Evolutionary conservation across 345 rosid species (phyloP), one percentile per base, ranked within the genome.

Genomic region (Theobroma cacao): DNA sequence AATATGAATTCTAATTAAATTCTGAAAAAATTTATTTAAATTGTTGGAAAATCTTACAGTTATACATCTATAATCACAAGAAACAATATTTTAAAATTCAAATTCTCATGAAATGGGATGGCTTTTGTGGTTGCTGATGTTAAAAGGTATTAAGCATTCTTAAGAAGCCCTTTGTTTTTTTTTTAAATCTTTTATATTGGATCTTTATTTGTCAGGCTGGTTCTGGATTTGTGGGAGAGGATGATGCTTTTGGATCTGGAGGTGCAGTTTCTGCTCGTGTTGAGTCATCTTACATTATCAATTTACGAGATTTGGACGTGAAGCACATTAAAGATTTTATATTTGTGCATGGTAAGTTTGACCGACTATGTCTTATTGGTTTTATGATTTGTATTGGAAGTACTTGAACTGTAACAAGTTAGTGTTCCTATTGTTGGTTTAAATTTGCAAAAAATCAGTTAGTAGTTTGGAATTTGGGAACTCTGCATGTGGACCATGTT

Each of bases 291-390:
- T 92, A 90, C 81, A 86, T 90, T n/a, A 87, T 96, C 81, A 91
- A 86, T 81, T 87, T 96, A 79, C 91, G 95, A 75, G 99, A 94
- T 81, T 83, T 94, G 85, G 94, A 86, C 77, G 86, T 94, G 92
- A 94, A 90, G 89, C 98, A 96, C 73, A 85, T 94, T 60, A 96
- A 94, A 87, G 98, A 96, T 84, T 94, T 96, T 78, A 86, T 96
- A 83, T 96, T 96, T 86, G 86, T 94, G 34, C 93, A 94, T 76
- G 99, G 99, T 96, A 82, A 76, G 94, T 78, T 76, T 71, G 64
- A 56, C 55, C 72, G 58, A 24, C 59, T 71, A 26, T 18, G 30
- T 71, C 50, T 72, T 30, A 24, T 74, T 74, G 48, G 45, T 58
- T 75, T 2, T 31, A 48, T 33, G 75, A 31, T 50, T n/a, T 50